Conservation (phyloP, 345 rosid species). For the Carallia pectinifolia region DNA sequence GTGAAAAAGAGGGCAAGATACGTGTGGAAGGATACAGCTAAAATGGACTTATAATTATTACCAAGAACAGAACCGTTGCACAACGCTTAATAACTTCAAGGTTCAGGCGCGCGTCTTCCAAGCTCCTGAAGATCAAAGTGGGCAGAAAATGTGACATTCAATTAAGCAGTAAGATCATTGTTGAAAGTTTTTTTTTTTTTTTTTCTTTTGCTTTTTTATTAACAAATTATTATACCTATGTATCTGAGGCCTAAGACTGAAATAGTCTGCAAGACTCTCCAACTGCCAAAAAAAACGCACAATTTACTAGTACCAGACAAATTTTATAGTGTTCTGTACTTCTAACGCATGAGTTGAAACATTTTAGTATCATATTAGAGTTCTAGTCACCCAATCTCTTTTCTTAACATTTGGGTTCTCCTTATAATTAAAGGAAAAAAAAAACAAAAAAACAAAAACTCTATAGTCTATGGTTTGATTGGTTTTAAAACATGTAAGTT, state of each 20-base stretch:
- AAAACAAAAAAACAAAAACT: too few relatives aligned
- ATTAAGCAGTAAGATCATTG: too few relatives aligned
- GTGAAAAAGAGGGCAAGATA: too few relatives aligned
- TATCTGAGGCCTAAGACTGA: conserved; percentile 70
- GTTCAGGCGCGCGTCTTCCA: conserved; percentile 92
- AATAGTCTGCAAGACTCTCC: conserved; percentile 81
- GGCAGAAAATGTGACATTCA: background rate
- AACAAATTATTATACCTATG: conserved; percentile 51
- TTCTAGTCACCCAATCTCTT: too few relatives aligned
- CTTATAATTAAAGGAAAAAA: too few relatives aligned
- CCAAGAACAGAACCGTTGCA: conserved; percentile 92
- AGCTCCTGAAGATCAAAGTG: conserved; percentile 58
- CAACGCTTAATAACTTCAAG: conserved; percentile 83
- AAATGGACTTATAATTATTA: conserved; percentile 29
- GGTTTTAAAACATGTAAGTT: too few relatives aligned
- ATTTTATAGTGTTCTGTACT: too few relatives aligned
- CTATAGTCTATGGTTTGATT: too few relatives aligned
- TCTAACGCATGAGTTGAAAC: too few relatives aligned
- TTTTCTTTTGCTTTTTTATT: too few relatives aligned
- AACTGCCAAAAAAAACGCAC: conserved; percentile 38
- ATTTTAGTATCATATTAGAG: too few relatives aligned
- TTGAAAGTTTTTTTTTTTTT: background rate
- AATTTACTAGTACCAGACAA: background rate
- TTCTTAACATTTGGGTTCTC: too few relatives aligned
- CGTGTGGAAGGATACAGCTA: background rate